Percentiles rank a stretch among this genome's conserved stretches.
phyloP scores from a whole-genome alignment of 73 alveolate genomes.

The Stentor coeruleus region DNA sequence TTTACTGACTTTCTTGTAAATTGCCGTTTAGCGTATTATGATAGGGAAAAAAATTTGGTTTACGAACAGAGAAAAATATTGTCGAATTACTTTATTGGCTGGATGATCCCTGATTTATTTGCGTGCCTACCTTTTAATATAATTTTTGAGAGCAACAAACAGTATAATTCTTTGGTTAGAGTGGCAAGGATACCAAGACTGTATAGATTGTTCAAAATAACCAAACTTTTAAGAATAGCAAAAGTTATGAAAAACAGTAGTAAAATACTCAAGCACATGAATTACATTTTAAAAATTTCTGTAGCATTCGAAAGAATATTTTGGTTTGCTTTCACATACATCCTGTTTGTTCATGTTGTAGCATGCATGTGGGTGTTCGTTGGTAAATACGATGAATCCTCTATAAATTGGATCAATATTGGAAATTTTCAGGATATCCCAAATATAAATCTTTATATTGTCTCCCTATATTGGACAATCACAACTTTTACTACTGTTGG shows the following conservation, averaged over 20 bases:
- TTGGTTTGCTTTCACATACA: conserved; percentile 40
- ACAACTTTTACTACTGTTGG: conserved; percentile 91
- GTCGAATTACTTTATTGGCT: conserved; percentile 39
- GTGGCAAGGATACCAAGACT: conserved; percentile 77
- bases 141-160: conserved; percentile 39
- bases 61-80: conserved; percentile 28
- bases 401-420: conserved; percentile 47
- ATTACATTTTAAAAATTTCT: conserved; percentile 48
- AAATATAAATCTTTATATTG: conserved; percentile 55
- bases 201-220: conserved; percentile 70
- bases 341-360: conserved; percentile 45
- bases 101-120: conserved; percentile 44
- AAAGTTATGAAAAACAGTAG: conserved; percentile 77
- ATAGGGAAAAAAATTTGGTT: conserved; percentile 47
- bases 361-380: conserved; percentile 58
- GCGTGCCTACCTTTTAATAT: conserved; percentile 58
- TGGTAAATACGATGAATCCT: conserved; percentile 40
- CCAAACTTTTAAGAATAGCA: conserved; percentile 69
- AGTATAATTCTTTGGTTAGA: conserved; percentile 69
- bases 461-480: conserved; percentile 77
- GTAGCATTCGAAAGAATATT: conserved; percentile 52
- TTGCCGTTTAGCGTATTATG: conserved; percentile 39
- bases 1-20: conserved; percentile 48
- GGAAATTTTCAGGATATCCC: conserved; percentile 41
- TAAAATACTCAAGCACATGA: conserved; percentile 41